Percentiles rank a stretch among this genome's conserved stretches.
Evolutionary conservation across 345 rosid species (phyloP).

Genomic region (Microthlaspi erraticum): DNA sequence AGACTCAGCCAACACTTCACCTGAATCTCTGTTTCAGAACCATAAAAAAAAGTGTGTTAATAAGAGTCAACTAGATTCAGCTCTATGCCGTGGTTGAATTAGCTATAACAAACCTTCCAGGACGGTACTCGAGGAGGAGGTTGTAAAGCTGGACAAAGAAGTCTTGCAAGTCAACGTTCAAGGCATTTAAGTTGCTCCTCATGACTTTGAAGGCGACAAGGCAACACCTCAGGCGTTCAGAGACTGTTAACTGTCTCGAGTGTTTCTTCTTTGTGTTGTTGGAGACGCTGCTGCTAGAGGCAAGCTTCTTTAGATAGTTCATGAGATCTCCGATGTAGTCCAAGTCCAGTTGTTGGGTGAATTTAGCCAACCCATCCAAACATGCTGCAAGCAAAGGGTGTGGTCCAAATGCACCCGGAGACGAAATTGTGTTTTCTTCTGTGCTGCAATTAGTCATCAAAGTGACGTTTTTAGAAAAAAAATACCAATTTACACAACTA

Average conservation of each 20-base stretch:
- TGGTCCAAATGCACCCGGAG: conserved; percentile 48
- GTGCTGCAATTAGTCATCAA: conserved; percentile 50
- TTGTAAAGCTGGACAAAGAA: conserved; percentile 91
- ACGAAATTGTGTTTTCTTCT: conserved; percentile 46
- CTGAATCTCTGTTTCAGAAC: conserved; percentile 70
- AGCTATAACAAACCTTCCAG: conserved; percentile 77
- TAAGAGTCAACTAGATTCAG: conserved; percentile 1
- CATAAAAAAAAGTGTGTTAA: not conserved
- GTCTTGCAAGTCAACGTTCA: conserved; percentile 93
- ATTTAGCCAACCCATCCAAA: conserved; percentile 84
- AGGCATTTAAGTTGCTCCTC: conserved; percentile 92
- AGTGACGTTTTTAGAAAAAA: not conserved
- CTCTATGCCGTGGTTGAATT: not conserved
- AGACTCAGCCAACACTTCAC: conserved; percentile 86
- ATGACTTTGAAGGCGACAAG: conserved; percentile 93
- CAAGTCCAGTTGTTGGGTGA: conserved; percentile 80
- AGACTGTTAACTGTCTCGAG: conserved; percentile 52
- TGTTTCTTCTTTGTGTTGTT: conserved; percentile 50
- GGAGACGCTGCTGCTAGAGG: conserved; percentile 54
- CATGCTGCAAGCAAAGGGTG: conserved; percentile 85
- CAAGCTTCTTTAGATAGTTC: conserved; percentile 86
- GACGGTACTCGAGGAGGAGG: conserved; percentile 83
- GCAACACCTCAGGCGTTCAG: conserved; percentile 89
- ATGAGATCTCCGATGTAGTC: conserved; percentile 91
- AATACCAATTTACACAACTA: not conserved